Evolutionary conservation across 139 green algal genomes (phyloP).

Genomic region (Axilococcus clingmanii): DNA sequence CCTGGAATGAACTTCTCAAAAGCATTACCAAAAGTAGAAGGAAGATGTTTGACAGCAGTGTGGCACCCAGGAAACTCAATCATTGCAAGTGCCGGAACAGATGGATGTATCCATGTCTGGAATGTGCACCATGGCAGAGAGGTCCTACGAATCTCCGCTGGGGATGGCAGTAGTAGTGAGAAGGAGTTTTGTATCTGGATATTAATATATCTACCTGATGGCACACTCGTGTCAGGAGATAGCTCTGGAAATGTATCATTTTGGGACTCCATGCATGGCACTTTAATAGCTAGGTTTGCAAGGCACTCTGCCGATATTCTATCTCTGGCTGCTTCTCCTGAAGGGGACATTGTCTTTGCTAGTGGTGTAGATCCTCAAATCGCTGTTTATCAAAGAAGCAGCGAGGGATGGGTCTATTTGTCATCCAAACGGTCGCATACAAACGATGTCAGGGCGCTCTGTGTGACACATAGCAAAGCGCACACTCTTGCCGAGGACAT

Average conservation of each 20-base stretch:
- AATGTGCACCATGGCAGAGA: slow-evolving; percentile 42
- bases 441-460: slow-evolving; percentile 74
- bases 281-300: slow-evolving; percentile 49
- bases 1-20: slow-evolving; percentile 33
- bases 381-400: slow-evolving; percentile 35
- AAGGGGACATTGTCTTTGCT: slow-evolving; percentile 68
- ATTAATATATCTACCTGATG: slow-evolving; percentile 64
- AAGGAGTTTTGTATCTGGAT: slow-evolving; percentile 65
- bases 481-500: background rate
- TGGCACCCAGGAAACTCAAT: slow-evolving; percentile 59
- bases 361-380: slow-evolving; percentile 71
- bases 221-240: slow-evolving; percentile 76
- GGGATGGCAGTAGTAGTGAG: background rate
- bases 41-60: slow-evolving; percentile 50
- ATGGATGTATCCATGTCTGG: slow-evolving; percentile 64
- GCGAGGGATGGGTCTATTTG: slow-evolving; percentile 58
- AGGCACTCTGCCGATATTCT: slow-evolving; percentile 75
- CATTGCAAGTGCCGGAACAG: slow-evolving; percentile 48
- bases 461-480: background rate
- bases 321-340: slow-evolving; percentile 52
- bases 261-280: slow-evolving; percentile 75
- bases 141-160: slow-evolving; percentile 59
- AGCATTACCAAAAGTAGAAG: slow-evolving; percentile 44
- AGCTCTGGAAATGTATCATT: slow-evolving; percentile 63
- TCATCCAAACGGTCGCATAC: slow-evolving; percentile 70